These are phyloP conservation scores for Lasiosphaeriaceae sp. DNA, from an alignment of 495 filamentous ascomycete species.

Conservation along the genomic window DNA sequence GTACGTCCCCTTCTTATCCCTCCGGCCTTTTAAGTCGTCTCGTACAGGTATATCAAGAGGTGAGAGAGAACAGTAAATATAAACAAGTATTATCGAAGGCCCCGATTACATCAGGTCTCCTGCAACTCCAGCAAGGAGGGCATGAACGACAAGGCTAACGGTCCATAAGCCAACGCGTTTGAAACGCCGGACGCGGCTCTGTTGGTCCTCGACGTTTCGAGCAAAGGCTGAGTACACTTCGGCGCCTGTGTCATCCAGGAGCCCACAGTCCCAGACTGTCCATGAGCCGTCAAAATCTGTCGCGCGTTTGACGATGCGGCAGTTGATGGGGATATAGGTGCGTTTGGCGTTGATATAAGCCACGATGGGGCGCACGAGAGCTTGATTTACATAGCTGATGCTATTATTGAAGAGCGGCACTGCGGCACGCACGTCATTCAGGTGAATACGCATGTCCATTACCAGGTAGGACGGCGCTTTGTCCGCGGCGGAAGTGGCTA, in stretches of 20 bases:
- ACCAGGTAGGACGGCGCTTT: slow-evolving; percentile 69
- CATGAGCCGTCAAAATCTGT: slow-evolving; percentile 93
- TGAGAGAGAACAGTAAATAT: neutral
- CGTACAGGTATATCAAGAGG: neutral
- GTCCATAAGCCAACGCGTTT: slow-evolving; percentile 98
- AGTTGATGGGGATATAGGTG: slow-evolving; percentile 92
- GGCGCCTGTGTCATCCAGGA: slow-evolving; percentile 93
- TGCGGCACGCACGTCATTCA: slow-evolving; percentile 86
- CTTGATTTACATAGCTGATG: slow-evolving; percentile 92
- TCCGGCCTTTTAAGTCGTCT: neutral
- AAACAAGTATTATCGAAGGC: neutral
- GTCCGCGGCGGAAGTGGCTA: slow-evolving; percentile 12
- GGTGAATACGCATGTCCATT: slow-evolving; percentile 84
- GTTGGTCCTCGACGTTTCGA: slow-evolving; percentile 77
- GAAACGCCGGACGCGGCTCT: slow-evolving; percentile 77
- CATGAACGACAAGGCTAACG: slow-evolving; percentile 83
- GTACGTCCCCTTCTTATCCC: neutral
- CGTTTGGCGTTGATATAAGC: slow-evolving; percentile 94
- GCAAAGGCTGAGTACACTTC: slow-evolving; percentile 94
- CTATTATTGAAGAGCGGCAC: slow-evolving; percentile 89
- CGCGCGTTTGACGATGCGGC: slow-evolving; percentile 82
- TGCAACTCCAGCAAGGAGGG: slow-evolving; percentile 92
- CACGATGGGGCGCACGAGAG: slow-evolving; percentile 93
- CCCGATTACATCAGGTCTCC: slow-evolving; percentile 59
- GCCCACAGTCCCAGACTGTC: slow-evolving; percentile 88